Evolutionary conservation across 495 filamentous ascomycete genomes (phyloP).

Genomic region (Thozetella sp.): DNA sequence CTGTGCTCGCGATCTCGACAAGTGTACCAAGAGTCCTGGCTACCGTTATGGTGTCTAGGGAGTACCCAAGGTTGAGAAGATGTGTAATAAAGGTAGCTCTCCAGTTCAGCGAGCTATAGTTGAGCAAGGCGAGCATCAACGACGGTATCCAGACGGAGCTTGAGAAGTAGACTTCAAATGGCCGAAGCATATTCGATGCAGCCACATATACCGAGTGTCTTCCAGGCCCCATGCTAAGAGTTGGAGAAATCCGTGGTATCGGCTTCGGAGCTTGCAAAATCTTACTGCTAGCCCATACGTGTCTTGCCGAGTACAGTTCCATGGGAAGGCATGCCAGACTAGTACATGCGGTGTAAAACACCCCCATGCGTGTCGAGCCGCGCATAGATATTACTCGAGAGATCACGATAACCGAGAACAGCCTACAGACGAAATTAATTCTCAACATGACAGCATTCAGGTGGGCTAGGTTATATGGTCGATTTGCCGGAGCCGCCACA

Average conservation of each 20-base stretch:
- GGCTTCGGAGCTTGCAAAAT: constrained; percentile 25
- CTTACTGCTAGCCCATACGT: constrained; percentile 33
- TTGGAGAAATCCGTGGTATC: neutral
- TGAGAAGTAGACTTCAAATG: constrained; percentile 41
- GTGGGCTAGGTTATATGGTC: constrained; percentile 36
- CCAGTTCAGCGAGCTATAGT: constrained; percentile 63
- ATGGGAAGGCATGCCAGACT: constrained; percentile 32
- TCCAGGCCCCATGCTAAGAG: neutral
- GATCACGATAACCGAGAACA: constrained; percentile 63
- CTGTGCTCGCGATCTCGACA: constrained; percentile 52
- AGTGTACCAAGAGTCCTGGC: constrained; percentile 53
- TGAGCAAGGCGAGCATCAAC: constrained; percentile 53
- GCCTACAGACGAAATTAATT: constrained; percentile 75
- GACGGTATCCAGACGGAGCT: constrained; percentile 53
- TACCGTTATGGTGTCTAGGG: constrained; percentile 50
- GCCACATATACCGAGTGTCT: constrained; percentile 6
- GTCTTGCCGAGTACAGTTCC: constrained; percentile 35
- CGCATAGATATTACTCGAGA: constrained; percentile 47
- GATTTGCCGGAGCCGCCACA: constrained; percentile 27
- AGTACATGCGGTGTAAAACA: constrained; percentile 42
- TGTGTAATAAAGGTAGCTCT: constrained; percentile 61
- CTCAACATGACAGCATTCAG: constrained; percentile 68
- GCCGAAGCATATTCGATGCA: constrained; percentile 18
- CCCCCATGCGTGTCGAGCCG: constrained; percentile 47
- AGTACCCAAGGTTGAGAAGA: constrained; percentile 56